These are phyloP conservation scores for Coemansia sp. DNA, from an alignment of 192 early-diverging fungal genomes.

Conservation along the genomic window DNA sequence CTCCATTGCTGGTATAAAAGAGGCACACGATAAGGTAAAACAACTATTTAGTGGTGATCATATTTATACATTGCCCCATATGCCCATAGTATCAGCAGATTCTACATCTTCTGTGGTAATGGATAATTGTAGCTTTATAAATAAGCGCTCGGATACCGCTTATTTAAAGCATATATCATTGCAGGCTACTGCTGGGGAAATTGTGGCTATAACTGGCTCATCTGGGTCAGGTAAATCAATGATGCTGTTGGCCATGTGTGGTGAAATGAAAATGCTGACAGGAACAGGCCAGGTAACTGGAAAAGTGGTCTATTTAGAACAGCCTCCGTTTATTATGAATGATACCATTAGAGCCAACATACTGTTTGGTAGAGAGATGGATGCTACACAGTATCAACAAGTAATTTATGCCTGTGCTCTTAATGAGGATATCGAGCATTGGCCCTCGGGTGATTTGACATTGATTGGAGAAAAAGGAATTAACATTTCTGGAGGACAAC, in stretches of 20 bases:
- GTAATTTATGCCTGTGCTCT: constrained; percentile 33
- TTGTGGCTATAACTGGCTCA: constrained; percentile 53
- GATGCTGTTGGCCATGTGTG: constrained; percentile 52
- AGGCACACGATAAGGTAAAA: not conserved
- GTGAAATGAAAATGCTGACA: constrained; percentile 72
- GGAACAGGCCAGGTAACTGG: constrained; percentile 72
- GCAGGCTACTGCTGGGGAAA: constrained; percentile 13
- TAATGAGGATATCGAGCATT: constrained; percentile 10
- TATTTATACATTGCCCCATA: not conserved
- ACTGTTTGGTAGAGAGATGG: constrained; percentile 22
- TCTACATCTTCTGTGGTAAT: not conserved
- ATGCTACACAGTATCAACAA: constrained; percentile 11
- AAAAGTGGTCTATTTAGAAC: constrained; percentile 31
- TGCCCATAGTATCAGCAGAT: constrained; percentile 11
- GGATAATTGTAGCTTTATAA: not conserved
- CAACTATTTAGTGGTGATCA: not conserved
- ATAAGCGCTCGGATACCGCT: no score
- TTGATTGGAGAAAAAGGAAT: constrained; percentile 60
- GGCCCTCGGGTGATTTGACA: constrained; percentile 42
- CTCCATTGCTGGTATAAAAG: not conserved
- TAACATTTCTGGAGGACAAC: constrained; percentile 63
- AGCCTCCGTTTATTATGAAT: constrained; percentile 44
- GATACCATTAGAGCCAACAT: constrained; percentile 45
- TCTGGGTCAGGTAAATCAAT: constrained; percentile 62
- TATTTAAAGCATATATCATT: constrained; percentile 6